Evolutionary conservation across 495 filamentous ascomycete genomes (phyloP).

Genomic region (Corynascus novoguineensis): DNA sequence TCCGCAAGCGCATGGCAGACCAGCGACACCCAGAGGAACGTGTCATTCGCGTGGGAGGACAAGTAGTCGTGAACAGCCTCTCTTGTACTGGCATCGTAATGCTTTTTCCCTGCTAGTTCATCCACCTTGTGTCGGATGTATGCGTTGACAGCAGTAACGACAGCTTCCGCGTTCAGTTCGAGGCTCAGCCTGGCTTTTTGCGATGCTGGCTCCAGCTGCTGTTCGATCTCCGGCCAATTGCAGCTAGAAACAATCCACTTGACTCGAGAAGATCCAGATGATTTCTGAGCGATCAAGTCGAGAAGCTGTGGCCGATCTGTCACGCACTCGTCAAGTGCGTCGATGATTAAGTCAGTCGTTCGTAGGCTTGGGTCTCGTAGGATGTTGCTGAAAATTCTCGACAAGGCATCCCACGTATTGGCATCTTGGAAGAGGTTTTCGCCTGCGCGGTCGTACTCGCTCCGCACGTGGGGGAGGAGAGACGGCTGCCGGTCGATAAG

Average conservation of each 20-base stretch:
- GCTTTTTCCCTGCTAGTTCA: conserved; percentile 12
- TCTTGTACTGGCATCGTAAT: conserved; percentile 16
- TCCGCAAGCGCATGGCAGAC: conserved; percentile 26
- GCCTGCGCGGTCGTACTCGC: background rate
- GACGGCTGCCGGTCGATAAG: conserved; percentile 21
- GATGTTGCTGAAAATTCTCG: conserved; percentile 4
- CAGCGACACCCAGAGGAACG: too few relatives aligned
- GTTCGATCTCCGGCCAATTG: conserved; percentile 33
- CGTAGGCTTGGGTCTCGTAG: conserved; percentile 8
- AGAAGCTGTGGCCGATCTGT: conserved; percentile 26
- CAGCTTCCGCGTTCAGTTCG: conserved; percentile 26
- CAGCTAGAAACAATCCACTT: conserved; percentile 42
- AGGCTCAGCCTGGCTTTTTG: conserved; percentile 25
- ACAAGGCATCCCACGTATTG: background rate
- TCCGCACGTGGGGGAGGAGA: background rate
- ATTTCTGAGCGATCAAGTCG: conserved; percentile 25
- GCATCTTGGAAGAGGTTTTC: background rate
- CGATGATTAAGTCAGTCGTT: conserved; percentile 17
- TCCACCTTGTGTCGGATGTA: conserved; percentile 35
- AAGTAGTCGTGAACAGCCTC: conserved; percentile 13
- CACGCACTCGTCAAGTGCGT: conserved; percentile 36
- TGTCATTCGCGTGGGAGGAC: background rate
- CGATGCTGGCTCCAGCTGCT: conserved; percentile 18
- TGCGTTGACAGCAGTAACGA: conserved; percentile 20
- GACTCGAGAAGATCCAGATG: conserved; percentile 18